phyloP scores from a whole-genome alignment of 805 yeast genomes.

The Metschnikowia henanensis region DNA sequence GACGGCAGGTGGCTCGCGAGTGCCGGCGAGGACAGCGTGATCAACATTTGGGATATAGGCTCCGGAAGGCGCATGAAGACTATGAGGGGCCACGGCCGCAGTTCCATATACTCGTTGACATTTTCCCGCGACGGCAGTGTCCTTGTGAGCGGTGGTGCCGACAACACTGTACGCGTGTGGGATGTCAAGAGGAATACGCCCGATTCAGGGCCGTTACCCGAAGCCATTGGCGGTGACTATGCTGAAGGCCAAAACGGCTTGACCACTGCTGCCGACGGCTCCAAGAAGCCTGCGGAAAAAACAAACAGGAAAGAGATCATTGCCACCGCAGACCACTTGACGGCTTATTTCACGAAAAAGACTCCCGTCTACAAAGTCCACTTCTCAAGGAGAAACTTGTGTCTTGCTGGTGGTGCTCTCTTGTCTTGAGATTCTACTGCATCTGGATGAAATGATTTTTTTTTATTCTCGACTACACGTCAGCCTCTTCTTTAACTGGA shows the following conservation, averaged over 20 bases:
- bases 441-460: no score
- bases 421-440: constrained; percentile 27
- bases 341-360: constrained; percentile 89
- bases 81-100: constrained; percentile 93
- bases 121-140: constrained; percentile 89
- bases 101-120: constrained; percentile 79
- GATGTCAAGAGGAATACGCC: constrained; percentile 84
- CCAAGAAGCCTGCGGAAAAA: constrained; percentile 24
- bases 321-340: constrained; percentile 89
- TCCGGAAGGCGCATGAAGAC: constrained; percentile 84
- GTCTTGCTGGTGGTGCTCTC: constrained; percentile 92
- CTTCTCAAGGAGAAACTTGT: constrained; percentile 86
- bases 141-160: constrained; percentile 89
- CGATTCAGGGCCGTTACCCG: constrained; percentile 79
- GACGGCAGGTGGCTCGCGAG: constrained; percentile 97
- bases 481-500: no score
- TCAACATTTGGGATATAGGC: constrained; percentile 93
- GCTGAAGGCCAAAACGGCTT: constrained; percentile 9
- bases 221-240: constrained; percentile 47
- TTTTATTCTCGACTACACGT: no score
- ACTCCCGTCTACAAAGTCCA: constrained; percentile 93
- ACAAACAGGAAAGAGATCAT: constrained; percentile 65
- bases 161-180: constrained; percentile 93
- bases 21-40: constrained; percentile 90
- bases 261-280: constrained; percentile 12